A percentile compares a stretch with the other conserved stretches of the same genome.
Conservation (phyloP, 2,329 filamentous ascomycete genomes). For the Beauveria sp. region DNA sequence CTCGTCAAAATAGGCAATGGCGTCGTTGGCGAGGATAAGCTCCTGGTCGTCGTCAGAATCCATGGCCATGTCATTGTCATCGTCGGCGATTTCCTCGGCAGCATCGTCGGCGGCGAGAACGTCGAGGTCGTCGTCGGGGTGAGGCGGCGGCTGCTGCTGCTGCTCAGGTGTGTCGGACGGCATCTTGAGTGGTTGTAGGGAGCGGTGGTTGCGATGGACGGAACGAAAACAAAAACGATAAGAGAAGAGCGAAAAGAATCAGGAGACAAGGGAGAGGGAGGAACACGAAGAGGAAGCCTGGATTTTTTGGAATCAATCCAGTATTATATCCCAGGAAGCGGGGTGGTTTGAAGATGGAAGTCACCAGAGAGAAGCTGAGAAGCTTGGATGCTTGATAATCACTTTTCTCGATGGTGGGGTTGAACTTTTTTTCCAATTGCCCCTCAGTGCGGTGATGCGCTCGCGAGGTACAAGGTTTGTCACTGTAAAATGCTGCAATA, state of each 20-base stretch:
- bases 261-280: background rate
- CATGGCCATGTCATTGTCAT: slow-evolving; percentile 69
- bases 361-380: background rate
- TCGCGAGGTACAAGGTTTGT: background rate
- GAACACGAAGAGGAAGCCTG: background rate
- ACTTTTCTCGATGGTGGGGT: slow-evolving; percentile 11
- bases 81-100: slow-evolving; percentile 60
- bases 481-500: background rate
- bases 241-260: background rate
- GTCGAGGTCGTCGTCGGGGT: slow-evolving; percentile 48
- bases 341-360: slow-evolving; percentile 1
- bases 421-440: slow-evolving; percentile 8
- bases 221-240: background rate
- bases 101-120: slow-evolving; percentile 72
- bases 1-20: slow-evolving; percentile 80
- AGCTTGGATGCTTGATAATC: slow-evolving; percentile 11
- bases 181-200: background rate
- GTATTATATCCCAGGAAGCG: background rate
- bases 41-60: slow-evolving; percentile 67
- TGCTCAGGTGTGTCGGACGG: background rate
- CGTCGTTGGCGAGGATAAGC: slow-evolving; percentile 83
- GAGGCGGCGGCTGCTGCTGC: slow-evolving; percentile 14
- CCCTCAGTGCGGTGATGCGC: slow-evolving; percentile 5
- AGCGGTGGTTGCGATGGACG: background rate
- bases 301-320: background rate